These are phyloP conservation scores for Paracorniculantispora psalliotae DNA, from an alignment of 2,329 filamentous ascomycete genomes.

Conservation along the genomic window DNA sequence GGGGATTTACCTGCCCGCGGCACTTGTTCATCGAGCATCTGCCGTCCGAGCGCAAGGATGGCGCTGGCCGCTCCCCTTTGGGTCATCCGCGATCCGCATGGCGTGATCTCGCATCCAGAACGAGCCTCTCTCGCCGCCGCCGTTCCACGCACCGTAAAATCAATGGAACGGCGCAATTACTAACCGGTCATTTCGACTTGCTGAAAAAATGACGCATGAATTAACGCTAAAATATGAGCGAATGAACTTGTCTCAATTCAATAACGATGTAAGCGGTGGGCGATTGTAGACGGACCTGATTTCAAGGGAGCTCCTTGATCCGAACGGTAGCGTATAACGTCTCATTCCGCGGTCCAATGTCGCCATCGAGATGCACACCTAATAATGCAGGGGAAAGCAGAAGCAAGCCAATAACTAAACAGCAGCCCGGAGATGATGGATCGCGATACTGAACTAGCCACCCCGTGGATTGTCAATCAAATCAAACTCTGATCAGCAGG, in stretches of 20 bases:
- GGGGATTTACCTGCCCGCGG: neutral
- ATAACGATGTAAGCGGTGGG: neutral
- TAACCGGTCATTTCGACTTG: neutral
- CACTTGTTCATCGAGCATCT: neutral
- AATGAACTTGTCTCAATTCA: neutral
- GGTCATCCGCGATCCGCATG: conserved; percentile 1
- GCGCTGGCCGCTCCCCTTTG: neutral
- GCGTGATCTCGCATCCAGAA: neutral
- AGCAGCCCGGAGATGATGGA: no score
- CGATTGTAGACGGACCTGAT: no score
- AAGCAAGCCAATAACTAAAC: neutral
- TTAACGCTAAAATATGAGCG: neutral
- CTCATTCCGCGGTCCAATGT: conserved; percentile 1
- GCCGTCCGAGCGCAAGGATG: conserved; percentile 3
- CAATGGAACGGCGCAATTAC: neutral
- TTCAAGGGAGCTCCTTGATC: neutral
- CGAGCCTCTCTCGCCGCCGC: neutral
- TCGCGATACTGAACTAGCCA: neutral
- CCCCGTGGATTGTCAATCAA: neutral
- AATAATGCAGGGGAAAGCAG: neutral
- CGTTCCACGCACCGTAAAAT: no score
- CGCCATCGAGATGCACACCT: neutral
- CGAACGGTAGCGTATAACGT: neutral
- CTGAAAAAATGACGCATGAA: neutral
- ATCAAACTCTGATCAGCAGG: neutral